phyloP scores from a whole-genome alignment of 2,329 filamentous ascomycete species.

The Sporothrix schenckii region DNA sequence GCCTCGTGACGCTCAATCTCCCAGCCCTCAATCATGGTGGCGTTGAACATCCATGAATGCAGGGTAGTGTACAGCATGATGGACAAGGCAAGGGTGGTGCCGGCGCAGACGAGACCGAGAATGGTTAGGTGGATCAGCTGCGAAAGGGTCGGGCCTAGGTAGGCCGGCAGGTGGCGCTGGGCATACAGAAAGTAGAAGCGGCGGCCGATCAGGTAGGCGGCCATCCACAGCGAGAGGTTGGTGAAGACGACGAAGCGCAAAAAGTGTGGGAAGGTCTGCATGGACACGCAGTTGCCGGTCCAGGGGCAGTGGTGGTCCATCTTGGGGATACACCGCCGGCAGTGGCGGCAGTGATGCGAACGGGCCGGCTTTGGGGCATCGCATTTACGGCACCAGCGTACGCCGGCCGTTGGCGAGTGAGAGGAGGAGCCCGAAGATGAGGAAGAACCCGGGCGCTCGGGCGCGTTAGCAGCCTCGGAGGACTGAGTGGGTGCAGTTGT shows the following conservation, averaged over 20 bases:
- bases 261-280: conserved; percentile 81
- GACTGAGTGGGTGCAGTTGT: background rate
- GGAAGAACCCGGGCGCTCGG: conserved; percentile 18
- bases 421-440: conserved; percentile 30
- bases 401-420: conserved; percentile 24
- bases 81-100: conserved; percentile 63
- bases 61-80: conserved; percentile 67
- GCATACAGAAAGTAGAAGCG: conserved; percentile 65
- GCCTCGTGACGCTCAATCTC: conserved; percentile 67
- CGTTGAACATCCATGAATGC: conserved; percentile 67
- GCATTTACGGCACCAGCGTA: conserved; percentile 76
- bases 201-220: conserved; percentile 63
- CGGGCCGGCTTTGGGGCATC: conserved; percentile 72
- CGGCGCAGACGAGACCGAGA: conserved; percentile 59
- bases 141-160: conserved; percentile 67
- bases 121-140: conserved; percentile 65
- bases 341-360: conserved; percentile 80
- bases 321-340: conserved; percentile 72
- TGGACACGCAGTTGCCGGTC: conserved; percentile 81
- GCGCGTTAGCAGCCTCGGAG: background rate
- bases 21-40: conserved; percentile 81
- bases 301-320: conserved; percentile 90
- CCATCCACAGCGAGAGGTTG: conserved; percentile 64
- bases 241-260: conserved; percentile 74
- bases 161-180: conserved; percentile 68